These are phyloP conservation scores for Monocercomonoides exilis DNA, from an alignment of 78 protist genomes.

Conservation along the genomic window DNA sequence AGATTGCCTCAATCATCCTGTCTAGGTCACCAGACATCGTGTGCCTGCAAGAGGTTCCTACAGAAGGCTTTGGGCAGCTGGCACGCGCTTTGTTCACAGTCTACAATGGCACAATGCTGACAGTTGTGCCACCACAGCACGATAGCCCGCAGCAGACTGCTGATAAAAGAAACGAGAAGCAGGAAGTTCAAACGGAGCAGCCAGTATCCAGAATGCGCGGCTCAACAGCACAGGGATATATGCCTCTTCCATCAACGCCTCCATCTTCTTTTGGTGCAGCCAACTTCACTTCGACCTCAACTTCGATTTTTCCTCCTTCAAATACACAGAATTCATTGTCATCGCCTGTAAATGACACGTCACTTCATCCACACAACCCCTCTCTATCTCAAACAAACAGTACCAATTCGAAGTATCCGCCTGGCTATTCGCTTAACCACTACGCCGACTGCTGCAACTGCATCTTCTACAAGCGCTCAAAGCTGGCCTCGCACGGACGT, in stretches of 20 bases:
- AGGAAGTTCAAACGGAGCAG: too few relatives aligned
- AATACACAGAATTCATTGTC: not conserved
- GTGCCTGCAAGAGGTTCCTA: not conserved
- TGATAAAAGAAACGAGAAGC: too few relatives aligned
- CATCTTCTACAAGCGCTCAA: not conserved
- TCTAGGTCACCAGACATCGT: not conserved
- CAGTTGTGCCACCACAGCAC: not conserved
- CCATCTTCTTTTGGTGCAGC: too few relatives aligned
- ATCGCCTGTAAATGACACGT: too few relatives aligned
- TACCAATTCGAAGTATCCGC: not conserved
- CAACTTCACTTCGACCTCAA: too few relatives aligned
- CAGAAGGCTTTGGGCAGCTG: not conserved
- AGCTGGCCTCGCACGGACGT: not conserved
- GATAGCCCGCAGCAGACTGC: too few relatives aligned
- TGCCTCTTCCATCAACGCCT: too few relatives aligned
- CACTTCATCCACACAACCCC: too few relatives aligned
- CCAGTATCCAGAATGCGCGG: too few relatives aligned
- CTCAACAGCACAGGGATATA: too few relatives aligned
- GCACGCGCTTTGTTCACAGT: not conserved
- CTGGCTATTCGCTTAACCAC: not conserved
- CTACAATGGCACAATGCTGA: not conserved
- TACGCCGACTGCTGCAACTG: not conserved
- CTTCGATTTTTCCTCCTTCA: not conserved
- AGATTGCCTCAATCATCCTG: not conserved
- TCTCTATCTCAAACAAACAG: too few relatives aligned